A percentile compares a stretch with the other conserved stretches of the same genome.
These are phyloP conservation scores for Trichophaea hybrida DNA, from an alignment of 2,329 filamentous ascomycete genomes.

Conservation along the genomic window DNA sequence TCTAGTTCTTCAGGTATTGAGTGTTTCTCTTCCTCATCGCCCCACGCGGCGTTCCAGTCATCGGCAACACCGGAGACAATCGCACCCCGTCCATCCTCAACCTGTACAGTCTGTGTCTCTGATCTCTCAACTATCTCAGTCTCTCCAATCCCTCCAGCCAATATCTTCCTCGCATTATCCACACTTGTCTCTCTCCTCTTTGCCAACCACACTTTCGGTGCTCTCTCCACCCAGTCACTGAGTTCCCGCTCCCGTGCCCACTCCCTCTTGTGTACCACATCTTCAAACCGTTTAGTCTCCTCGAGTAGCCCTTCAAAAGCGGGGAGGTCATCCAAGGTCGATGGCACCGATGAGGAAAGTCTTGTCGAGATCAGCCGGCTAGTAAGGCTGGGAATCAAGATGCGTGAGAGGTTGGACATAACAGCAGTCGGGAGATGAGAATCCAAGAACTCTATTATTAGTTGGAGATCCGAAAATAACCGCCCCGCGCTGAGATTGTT, in stretches of 20 bases:
- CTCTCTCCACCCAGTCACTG: slow-evolving; percentile 64
- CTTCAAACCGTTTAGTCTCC: slow-evolving; percentile 49
- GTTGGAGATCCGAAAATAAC: slow-evolving; percentile 34
- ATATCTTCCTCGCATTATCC: slow-evolving; percentile 54
- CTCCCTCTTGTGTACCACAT: slow-evolving; percentile 44
- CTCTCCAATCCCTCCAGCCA: slow-evolving; percentile 51
- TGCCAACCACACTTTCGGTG: slow-evolving; percentile 70
- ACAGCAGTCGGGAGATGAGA: slow-evolving; percentile 38
- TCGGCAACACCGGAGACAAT: slow-evolving; percentile 29
- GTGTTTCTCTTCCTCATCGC: slow-evolving; percentile 36
- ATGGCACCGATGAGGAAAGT: slow-evolving; percentile 63
- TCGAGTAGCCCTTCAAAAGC: slow-evolving; percentile 58
- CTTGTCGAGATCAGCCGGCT: slow-evolving; percentile 56
- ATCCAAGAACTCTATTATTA: slow-evolving; percentile 39
- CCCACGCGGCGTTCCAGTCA: slow-evolving; percentile 38
- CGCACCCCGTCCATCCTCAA: slow-evolving; percentile 30
- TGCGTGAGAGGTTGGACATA: slow-evolving; percentile 44
- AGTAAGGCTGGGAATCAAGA: slow-evolving; percentile 56
- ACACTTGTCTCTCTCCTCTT: slow-evolving; percentile 70
- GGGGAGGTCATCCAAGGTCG: slow-evolving; percentile 54
- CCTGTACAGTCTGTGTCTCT: slow-evolving; percentile 63
- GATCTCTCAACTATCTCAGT: slow-evolving; percentile 64
- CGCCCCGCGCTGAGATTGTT: slow-evolving; percentile 29
- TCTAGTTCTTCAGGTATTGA: slow-evolving; percentile 29
- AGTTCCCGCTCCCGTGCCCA: slow-evolving; percentile 52